A percentile compares a stretch with the other conserved stretches of the same genome.
These are phyloP conservation scores for Penicillium canescens DNA, from an alignment of 495 filamentous ascomycete genomes.

Conservation along the genomic window DNA sequence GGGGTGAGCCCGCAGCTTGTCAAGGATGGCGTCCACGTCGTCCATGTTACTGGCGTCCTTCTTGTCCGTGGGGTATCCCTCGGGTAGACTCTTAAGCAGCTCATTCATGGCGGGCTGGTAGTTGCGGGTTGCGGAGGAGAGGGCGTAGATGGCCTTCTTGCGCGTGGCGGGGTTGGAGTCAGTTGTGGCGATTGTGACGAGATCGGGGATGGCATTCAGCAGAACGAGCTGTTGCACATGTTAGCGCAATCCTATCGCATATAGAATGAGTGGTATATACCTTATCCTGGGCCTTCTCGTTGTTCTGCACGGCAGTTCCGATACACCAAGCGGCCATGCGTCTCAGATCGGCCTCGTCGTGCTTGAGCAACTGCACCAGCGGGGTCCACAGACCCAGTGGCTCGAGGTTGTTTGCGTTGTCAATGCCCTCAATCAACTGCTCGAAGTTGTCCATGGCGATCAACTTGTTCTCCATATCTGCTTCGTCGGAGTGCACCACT, in stretches of 20 bases:
- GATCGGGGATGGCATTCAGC: constrained; percentile 65
- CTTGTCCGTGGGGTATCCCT: constrained; percentile 58
- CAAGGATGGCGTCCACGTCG: constrained; percentile 71
- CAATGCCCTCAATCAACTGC: constrained; percentile 84
- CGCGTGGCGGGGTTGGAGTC: constrained; percentile 66
- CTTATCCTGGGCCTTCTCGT: constrained; percentile 76
- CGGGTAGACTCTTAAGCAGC: constrained; percentile 60
- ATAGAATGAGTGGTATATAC: constrained; percentile 31
- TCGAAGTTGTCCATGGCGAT: constrained; percentile 96
- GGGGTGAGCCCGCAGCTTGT: constrained; percentile 58
- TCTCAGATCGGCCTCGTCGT: constrained; percentile 69
- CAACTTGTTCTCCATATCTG: constrained; percentile 73
- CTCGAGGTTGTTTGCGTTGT: constrained; percentile 93
- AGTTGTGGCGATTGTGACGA: constrained; percentile 63
- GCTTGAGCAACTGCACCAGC: constrained; percentile 64
- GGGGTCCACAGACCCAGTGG: constrained; percentile 78
- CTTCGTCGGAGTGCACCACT: constrained; percentile 62
- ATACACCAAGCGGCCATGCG: constrained; percentile 88
- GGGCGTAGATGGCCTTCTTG: constrained; percentile 83
- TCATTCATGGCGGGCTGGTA: constrained; percentile 74
- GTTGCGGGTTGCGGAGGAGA: constrained; percentile 82
- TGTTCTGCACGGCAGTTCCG: constrained; percentile 95
- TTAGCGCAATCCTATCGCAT: constrained; percentile 14
- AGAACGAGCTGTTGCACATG: constrained; percentile 53
- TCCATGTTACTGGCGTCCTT: constrained; percentile 85